Percentiles rank a stretch among this genome's conserved stretches.
These are phyloP conservation scores for Quercus bicolor DNA, from an alignment of 306 rosid genomes.

Conservation along the genomic window DNA sequence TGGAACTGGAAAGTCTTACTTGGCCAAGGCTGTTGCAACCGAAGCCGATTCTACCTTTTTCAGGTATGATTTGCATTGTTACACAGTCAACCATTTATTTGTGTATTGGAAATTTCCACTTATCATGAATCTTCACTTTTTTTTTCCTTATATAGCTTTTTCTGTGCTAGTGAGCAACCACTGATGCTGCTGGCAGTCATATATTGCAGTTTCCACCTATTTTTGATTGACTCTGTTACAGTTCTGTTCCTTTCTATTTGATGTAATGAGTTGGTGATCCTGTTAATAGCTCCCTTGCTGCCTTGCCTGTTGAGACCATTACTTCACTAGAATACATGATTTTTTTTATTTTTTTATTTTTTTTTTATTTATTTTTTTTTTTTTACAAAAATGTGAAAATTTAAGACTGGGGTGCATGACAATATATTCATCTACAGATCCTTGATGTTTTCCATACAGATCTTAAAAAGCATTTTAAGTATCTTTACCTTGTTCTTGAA, in stretches of 20 bases:
- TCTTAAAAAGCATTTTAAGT: not conserved
- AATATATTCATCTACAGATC: not conserved
- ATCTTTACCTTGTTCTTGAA: slow-evolving; percentile 15
- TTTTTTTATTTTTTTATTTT: not conserved
- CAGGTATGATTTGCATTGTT: slow-evolving; percentile 46
- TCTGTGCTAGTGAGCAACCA: not conserved
- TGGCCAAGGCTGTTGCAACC: slow-evolving; percentile 99
- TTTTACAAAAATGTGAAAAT: not conserved
- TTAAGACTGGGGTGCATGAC: not conserved
- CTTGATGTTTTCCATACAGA: not conserved
- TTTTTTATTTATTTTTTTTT: not conserved
- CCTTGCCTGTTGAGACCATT: not conserved
- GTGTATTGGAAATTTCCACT: not conserved
- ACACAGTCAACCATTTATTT: not conserved
- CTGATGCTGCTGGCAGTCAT: not conserved
- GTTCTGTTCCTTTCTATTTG: not conserved
- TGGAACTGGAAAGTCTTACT: slow-evolving; percentile 97
- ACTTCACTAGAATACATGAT: not conserved
- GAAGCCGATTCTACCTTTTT: slow-evolving; percentile 98
- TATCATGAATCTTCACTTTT: not conserved
- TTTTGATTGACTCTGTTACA: not conserved
- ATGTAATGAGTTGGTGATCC: not conserved
- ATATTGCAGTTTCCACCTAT: not conserved
- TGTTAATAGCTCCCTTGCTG: not conserved
- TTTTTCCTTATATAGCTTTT: not conserved